Conservation (phyloP, 768 basidiomycete species). For the Leccinum boreale region DNA sequence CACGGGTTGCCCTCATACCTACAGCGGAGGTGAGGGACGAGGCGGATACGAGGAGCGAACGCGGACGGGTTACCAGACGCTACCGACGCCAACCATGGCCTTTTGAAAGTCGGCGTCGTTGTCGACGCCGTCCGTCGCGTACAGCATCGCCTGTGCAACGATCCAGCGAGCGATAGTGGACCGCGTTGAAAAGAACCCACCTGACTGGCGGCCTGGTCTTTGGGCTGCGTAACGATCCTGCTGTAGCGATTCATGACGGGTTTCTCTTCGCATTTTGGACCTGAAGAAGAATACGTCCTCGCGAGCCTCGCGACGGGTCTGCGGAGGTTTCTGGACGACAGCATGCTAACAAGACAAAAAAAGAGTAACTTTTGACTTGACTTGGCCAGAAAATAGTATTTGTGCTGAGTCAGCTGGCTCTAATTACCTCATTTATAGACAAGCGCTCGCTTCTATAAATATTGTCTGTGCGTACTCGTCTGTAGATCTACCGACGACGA, state of each 20-base stretch:
- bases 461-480: background rate
- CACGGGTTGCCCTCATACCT: slow-evolving; percentile 99
- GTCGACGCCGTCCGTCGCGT: slow-evolving; percentile 92
- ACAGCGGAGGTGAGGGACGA: slow-evolving; percentile 14
- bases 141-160: slow-evolving; percentile 83
- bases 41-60: background rate
- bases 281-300: slow-evolving; percentile 38
- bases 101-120: slow-evolving; percentile 85
- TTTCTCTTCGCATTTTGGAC: slow-evolving; percentile 38
- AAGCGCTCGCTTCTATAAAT: background rate
- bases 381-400: background rate
- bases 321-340: slow-evolving; percentile 19
- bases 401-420: slow-evolving; percentile 15
- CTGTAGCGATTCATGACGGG: slow-evolving; percentile 69
- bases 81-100: slow-evolving; percentile 96
- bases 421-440: background rate
- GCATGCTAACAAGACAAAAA: slow-evolving; percentile 12
- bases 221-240: slow-evolving; percentile 81
- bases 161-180: background rate
- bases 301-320: slow-evolving; percentile 17
- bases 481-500: background rate
- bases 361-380: background rate
- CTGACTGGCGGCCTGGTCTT: slow-evolving; percentile 95
- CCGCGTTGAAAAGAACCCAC: slow-evolving; percentile 32
- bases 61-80: slow-evolving; percentile 76